Evolutionary conservation across 2,329 filamentous ascomycete species (phyloP).

Genomic region (Capronia americana): DNA sequence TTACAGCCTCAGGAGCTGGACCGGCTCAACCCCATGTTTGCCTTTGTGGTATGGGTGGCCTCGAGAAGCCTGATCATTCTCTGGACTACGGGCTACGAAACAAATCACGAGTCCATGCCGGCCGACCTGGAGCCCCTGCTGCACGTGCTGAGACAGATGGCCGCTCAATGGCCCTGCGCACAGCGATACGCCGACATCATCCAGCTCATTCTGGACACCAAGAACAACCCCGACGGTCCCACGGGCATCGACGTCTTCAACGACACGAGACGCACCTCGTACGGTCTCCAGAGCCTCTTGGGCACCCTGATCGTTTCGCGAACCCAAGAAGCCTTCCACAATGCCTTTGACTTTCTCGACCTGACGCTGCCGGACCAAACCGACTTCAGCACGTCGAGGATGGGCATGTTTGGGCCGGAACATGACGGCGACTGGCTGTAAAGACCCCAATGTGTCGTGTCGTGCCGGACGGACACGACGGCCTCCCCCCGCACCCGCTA

Average conservation of each 20-base stretch:
- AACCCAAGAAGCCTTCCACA: slow-evolving; percentile 7
- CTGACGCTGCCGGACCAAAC: slow-evolving; percentile 10
- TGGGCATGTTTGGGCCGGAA: slow-evolving; percentile 19
- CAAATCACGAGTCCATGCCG: slow-evolving; percentile 14
- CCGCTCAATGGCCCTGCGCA: slow-evolving; percentile 19
- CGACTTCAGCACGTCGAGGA: slow-evolving; percentile 15
- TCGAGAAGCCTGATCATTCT: slow-evolving; percentile 27
- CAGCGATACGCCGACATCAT: slow-evolving; percentile 26
- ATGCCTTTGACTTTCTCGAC: slow-evolving; percentile 24
- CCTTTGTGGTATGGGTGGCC: slow-evolving; percentile 24
- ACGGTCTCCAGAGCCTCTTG: slow-evolving; percentile 23
- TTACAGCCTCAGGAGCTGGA: slow-evolving; percentile 18
- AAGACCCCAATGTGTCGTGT: not conserved
- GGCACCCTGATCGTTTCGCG: slow-evolving; percentile 6
- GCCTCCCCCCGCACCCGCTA: not conserved
- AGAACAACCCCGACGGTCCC: slow-evolving; percentile 23
- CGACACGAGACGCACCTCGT: slow-evolving; percentile 26
- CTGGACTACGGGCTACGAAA: slow-evolving; percentile 25
- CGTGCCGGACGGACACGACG: not conserved
- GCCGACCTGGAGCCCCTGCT: slow-evolving; percentile 22
- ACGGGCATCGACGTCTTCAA: slow-evolving; percentile 24
- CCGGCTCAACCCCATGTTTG: slow-evolving; percentile 21
- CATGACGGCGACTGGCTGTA: slow-evolving; percentile 22
- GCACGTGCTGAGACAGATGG: slow-evolving; percentile 21
- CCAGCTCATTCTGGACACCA: slow-evolving; percentile 24